Base-by-base conservation (phyloP, 1,139 yeast species). In the Candida glucosophila region DNA sequence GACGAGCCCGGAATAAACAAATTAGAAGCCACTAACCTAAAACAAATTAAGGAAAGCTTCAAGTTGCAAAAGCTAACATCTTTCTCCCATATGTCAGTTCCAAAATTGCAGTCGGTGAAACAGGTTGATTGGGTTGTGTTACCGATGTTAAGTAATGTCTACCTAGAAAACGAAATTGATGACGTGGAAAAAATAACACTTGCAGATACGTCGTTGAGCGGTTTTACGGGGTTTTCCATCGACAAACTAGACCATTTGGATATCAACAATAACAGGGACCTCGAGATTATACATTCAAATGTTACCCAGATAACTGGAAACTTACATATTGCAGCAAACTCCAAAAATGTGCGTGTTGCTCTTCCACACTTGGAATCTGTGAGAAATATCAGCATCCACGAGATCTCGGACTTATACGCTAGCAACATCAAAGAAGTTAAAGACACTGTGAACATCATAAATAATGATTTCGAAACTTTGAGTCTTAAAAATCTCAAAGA, bases 191-290 rank as follows among this genome's bases (percentile, higher is more conserved):
- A 74, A 29, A 65, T 80, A 17, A 59, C 65, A 4, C 64, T 80
- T 31, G 69, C 85, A 3, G 90, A 80, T 47, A 77, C 90, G 4
- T 76, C 88, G 1, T 54, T 80, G 33, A 61, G 74, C 6, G 73
- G 73, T 0, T 69, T 80, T 40, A 61, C 73, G 5, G 81, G 79
- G 0, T 74, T 77, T 36, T 59, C 66, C 25, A 63, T 76, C 12
- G 64, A 63, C 3, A 52, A 56, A 2, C 57, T 80, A 37, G 66
- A 64, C 17, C 55, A 54, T 5, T 63, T 80, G 32, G 76, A 76
- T 43, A 68, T 80, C 37, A 77, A 77, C 47, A 80, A 80, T 49
- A 80, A 80, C 48, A 53, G 90, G 37, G 80, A 70, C 41, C 56
- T 80, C 40, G 92, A 82, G 39, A 47, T 49, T 8, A 65, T 80